A percentile compares a stretch with the other conserved stretches of the same genome.
Conservation (phyloP, 1,284 basidiomycete species). For the Caloboletus inedulis region DNA sequence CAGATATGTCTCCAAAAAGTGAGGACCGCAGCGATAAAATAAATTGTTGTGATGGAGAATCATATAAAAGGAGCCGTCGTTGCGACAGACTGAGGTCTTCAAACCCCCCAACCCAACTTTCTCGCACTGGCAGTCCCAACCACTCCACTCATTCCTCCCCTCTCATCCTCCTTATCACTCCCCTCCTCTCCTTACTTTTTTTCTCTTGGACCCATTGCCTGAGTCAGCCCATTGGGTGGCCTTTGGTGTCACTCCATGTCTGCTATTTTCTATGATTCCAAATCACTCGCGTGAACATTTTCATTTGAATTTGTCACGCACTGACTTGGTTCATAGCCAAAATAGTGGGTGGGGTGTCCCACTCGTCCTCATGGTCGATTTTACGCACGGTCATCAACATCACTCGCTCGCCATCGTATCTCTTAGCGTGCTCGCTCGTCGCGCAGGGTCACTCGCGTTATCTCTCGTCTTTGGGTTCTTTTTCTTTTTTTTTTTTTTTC, state of each 20-base stretch:
- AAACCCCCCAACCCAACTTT: constrained; percentile 11
- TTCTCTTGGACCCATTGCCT: constrained; percentile 8
- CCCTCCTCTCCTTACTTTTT: too few relatives aligned
- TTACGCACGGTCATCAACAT: constrained; percentile 2
- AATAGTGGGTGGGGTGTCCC: constrained; percentile 33
- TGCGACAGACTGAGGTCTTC: not conserved
- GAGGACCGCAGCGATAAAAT: constrained; percentile 11
- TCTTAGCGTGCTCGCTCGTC: not conserved
- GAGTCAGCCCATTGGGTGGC: constrained; percentile 12
- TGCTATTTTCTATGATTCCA: constrained; percentile 36
- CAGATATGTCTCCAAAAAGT: constrained; percentile 12
- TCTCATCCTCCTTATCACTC: not conserved
- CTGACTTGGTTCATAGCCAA: constrained; percentile 36
- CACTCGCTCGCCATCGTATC: not conserved
- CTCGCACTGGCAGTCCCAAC: constrained; percentile 16
- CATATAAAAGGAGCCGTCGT: constrained; percentile 25
- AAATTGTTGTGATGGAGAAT: constrained; percentile 1
- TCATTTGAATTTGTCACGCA: constrained; percentile 29
- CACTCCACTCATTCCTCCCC: too few relatives aligned
- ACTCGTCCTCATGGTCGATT: constrained; percentile 6
- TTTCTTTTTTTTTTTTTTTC: not conserved
- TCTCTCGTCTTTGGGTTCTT: not conserved
- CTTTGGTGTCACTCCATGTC: constrained; percentile 31
- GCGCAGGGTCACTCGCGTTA: not conserved
- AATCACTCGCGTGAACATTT: constrained; percentile 25